Conservation (phyloP, 306 rosid species). For the Lathyrus sativus region DNA sequence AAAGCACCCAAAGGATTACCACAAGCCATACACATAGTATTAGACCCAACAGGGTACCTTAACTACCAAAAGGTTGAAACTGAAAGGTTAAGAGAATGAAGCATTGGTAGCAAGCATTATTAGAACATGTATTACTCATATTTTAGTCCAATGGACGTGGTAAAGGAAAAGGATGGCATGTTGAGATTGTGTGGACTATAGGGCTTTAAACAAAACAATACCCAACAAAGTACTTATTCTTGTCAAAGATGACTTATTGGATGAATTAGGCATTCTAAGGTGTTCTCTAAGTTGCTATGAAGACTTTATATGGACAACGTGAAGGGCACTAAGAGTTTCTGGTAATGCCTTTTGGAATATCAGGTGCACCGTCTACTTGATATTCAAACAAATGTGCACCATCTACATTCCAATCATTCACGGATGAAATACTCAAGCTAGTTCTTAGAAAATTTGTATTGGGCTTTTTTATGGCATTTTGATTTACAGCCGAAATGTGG, state of each 20-base stretch:
- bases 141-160: not conserved
- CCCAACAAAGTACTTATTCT: not conserved
- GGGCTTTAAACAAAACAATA: not conserved
- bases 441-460: not conserved
- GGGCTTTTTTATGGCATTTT: not conserved
- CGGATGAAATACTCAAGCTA: not conserved
- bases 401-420: not conserved
- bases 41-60: conserved; percentile 6
- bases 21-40: conserved; percentile 4
- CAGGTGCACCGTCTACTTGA: not conserved
- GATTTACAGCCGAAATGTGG: not conserved
- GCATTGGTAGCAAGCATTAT: not conserved
- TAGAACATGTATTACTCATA: not conserved
- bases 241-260: not conserved
- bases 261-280: not conserved
- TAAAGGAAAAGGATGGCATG: not conserved
- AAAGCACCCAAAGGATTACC: conserved; percentile 3
- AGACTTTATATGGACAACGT: not conserved
- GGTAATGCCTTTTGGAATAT: not conserved
- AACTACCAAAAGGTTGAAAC: not conserved
- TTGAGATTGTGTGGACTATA: not conserved
- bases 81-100: not conserved
- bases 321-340: not conserved
- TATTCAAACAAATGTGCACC: not conserved
- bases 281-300: not conserved